Evolutionary conservation across 495 filamentous ascomycete genomes (phyloP).

Genomic region (Penicillium bialowiezense): DNA sequence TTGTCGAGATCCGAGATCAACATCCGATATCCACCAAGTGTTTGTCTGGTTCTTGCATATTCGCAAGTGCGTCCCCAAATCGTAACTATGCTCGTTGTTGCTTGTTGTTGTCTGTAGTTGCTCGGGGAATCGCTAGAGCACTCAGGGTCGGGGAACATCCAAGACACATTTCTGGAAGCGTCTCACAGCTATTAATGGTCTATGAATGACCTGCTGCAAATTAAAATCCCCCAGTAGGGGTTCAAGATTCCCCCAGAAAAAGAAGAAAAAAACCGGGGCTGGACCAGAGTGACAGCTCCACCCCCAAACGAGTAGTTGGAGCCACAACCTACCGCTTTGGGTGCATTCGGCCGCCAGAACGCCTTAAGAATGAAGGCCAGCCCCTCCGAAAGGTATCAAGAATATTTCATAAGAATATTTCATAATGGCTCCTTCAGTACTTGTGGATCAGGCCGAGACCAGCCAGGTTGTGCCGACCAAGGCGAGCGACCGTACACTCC

Average conservation of each 20-base stretch:
- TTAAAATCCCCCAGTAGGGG: too few species aligned
- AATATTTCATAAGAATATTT: neutral
- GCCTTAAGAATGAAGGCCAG: neutral
- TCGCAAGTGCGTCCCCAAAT: too few species aligned
- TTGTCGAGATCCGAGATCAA: neutral
- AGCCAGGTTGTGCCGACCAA: conserved; percentile 4
- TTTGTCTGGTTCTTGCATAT: too few species aligned
- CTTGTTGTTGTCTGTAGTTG: too few species aligned
- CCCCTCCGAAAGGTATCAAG: neutral
- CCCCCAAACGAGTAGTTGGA: neutral
- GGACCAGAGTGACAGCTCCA: neutral
- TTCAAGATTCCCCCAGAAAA: neutral
- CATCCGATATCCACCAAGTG: too few species aligned
- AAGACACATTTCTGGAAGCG: too few species aligned
- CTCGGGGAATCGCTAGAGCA: too few species aligned
- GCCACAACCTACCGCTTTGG: conserved; percentile 3
- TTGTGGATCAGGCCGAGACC: conserved; percentile 8
- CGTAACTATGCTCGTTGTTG: too few species aligned
- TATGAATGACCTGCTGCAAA: too few species aligned
- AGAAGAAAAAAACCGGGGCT: neutral
- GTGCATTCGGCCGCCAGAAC: neutral
- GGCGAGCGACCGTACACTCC: conserved; percentile 3
- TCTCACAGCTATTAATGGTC: too few species aligned
- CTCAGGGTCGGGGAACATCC: too few species aligned
- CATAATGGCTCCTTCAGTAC: conserved; percentile 17